Conservation (phyloP, 106 monocot species). For the Acanthochlamys bracteata region DNA sequence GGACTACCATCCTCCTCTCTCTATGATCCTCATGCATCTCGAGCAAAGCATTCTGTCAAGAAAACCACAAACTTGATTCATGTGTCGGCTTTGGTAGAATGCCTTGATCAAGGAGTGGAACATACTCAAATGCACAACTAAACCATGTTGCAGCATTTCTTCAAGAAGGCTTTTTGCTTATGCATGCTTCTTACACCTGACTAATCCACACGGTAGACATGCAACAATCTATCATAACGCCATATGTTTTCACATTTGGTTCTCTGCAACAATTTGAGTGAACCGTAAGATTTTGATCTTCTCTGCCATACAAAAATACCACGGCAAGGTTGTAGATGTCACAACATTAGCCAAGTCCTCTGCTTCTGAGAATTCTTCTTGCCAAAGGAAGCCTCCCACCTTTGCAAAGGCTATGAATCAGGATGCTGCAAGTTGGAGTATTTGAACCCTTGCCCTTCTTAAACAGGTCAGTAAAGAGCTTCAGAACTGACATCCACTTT, state of each 20-base stretch:
- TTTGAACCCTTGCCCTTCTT: constrained; percentile 39
- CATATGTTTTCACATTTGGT: not conserved
- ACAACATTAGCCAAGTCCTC: not conserved
- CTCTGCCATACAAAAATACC: not conserved
- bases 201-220: not conserved
- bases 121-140: not conserved
- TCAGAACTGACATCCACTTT: constrained; percentile 24
- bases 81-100: not conserved
- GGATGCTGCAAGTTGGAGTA: constrained; percentile 36
- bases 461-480: constrained; percentile 40
- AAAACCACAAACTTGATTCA: not conserved
- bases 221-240: not conserved
- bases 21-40: too few relatives aligned
- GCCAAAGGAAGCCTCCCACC: constrained; percentile 36
- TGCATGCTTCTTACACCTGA: not conserved
- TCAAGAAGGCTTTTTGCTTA: not conserved
- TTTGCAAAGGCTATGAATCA: constrained; percentile 44
- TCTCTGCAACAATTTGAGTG: not conserved
- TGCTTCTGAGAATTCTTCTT: constrained; percentile 20
- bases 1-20: too few relatives aligned
- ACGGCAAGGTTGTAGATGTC: not conserved
- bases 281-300: not conserved
- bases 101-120: not conserved
- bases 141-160: not conserved
- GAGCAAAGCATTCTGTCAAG: not conserved